Conservation (phyloP, 148 eudicot species). For the Oxyria digyna region DNA sequence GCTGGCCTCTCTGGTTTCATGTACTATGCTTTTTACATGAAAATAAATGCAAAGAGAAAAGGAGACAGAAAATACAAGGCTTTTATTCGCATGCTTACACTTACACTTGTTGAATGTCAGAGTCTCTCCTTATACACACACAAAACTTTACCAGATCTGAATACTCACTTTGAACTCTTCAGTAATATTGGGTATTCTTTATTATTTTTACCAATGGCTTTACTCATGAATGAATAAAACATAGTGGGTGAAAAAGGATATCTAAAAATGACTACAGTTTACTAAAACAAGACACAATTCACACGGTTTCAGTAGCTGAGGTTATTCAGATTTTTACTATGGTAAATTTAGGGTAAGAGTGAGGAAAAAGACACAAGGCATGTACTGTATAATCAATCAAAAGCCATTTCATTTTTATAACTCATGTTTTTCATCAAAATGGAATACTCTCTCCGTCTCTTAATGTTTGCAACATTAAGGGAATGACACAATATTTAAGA, state of each 20-base stretch:
- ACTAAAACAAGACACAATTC: not conserved
- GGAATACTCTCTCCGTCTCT: too few relatives aligned
- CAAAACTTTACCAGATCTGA: not conserved
- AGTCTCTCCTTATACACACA: not conserved
- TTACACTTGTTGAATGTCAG: not conserved
- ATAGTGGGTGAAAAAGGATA: not conserved
- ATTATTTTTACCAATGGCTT: not conserved
- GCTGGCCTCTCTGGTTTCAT: not conserved
- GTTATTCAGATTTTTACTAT: not conserved
- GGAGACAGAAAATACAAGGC: not conserved
- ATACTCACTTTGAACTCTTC: not conserved
- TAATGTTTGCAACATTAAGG: too few relatives aligned
- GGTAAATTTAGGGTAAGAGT: not conserved
- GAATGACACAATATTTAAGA: too few relatives aligned
- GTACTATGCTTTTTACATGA: slow-evolving; percentile 4
- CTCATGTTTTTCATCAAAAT: not conserved
- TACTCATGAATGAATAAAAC: not conserved
- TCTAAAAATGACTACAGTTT: not conserved
- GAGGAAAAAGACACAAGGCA: not conserved
- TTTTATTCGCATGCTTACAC: not conserved
- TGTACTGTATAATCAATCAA: not conserved
- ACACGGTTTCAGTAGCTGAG: not conserved
- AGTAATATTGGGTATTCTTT: not conserved
- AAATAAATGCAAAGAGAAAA: slow-evolving; percentile 2
- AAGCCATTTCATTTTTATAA: not conserved